Evolutionary conservation across 1,284 basidiomycete species (phyloP).

Genomic region (Malassezia caprae): DNA sequence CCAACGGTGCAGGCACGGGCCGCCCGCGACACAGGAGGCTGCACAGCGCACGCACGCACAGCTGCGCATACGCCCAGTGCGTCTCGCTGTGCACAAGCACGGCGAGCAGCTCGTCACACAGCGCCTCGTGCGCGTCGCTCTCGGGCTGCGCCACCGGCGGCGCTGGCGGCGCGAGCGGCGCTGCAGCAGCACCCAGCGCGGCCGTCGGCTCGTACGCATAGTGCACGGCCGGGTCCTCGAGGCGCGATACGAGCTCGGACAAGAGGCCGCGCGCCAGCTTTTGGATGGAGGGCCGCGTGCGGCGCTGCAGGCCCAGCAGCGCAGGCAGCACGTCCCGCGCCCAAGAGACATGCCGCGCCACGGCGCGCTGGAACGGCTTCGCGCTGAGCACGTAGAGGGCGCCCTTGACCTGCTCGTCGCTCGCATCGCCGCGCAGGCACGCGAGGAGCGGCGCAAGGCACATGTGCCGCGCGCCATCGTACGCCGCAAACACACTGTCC

Average conservation of each 20-base stretch:
- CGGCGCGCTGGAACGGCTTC: constrained; percentile 54
- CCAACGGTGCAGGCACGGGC: constrained; percentile 58
- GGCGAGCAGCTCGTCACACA: constrained; percentile 61
- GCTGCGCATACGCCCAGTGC: constrained; percentile 85
- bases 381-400: constrained; percentile 78
- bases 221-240: constrained; percentile 43
- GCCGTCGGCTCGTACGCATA: constrained; percentile 21
- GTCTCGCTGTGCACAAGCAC: constrained; percentile 61
- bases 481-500: constrained; percentile 64
- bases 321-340: constrained; percentile 60
- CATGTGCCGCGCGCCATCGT: constrained; percentile 67
- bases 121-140: constrained; percentile 43
- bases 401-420: constrained; percentile 90
- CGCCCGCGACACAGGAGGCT: constrained; percentile 67
- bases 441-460: constrained; percentile 61
- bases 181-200: constrained; percentile 21
- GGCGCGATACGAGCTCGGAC: constrained; percentile 54
- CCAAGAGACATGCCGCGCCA: constrained; percentile 57
- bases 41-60: constrained; percentile 63
- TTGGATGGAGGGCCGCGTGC: constrained; percentile 86
- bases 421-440: constrained; percentile 54
- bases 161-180: not conserved
- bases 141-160: constrained; percentile 34
- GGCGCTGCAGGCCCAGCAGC: constrained; percentile 75
- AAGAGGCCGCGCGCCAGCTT: constrained; percentile 67